Conservation (phyloP, 495 filamentous ascomycete species). For the Xylaria cubensis region DNA sequence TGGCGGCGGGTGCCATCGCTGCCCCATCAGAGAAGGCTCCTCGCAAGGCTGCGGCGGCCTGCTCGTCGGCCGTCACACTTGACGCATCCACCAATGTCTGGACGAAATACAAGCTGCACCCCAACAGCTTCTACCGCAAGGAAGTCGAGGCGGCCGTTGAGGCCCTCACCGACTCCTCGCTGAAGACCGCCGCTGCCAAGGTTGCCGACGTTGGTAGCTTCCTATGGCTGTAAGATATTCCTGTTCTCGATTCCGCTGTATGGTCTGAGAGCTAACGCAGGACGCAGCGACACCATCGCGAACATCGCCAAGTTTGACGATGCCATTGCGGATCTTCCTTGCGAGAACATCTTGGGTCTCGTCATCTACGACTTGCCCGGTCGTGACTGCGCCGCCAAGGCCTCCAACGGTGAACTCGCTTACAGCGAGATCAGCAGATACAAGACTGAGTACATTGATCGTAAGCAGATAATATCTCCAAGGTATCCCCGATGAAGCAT, state of each 20-base stretch:
- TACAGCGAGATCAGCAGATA: conserved; percentile 69
- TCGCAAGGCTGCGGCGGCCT: conserved; percentile 45
- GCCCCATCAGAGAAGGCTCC: conserved; percentile 48
- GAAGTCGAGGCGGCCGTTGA: conserved; percentile 60
- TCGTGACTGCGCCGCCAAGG: conserved; percentile 78
- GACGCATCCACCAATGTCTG: conserved; percentile 62
- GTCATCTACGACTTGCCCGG: conserved; percentile 82
- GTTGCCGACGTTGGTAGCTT: conserved; percentile 73
- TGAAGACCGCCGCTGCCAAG: conserved; percentile 51
- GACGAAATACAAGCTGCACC: conserved; percentile 58
- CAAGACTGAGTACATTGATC: conserved; percentile 73
- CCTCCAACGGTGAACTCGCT: conserved; percentile 77
- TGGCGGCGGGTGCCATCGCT: conserved; percentile 51
- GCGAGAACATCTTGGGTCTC: conserved; percentile 64
- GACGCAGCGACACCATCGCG: conserved; percentile 58
- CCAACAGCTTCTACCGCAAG: conserved; percentile 62
- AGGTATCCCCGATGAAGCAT: not conserved
- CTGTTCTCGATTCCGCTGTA: not conserved
- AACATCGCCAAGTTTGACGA: conserved; percentile 66
- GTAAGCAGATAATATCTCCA: conserved; percentile 42
- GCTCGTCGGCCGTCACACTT: conserved; percentile 58
- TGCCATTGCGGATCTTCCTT: conserved; percentile 61
- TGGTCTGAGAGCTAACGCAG: conserved; percentile 25
- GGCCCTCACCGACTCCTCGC: conserved; percentile 43
- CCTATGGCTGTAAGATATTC: conserved; percentile 66